Evolutionary conservation across 2,329 filamentous ascomycete species (phyloP).

Genomic region (Tolypocladium ophioglossoides): DNA sequence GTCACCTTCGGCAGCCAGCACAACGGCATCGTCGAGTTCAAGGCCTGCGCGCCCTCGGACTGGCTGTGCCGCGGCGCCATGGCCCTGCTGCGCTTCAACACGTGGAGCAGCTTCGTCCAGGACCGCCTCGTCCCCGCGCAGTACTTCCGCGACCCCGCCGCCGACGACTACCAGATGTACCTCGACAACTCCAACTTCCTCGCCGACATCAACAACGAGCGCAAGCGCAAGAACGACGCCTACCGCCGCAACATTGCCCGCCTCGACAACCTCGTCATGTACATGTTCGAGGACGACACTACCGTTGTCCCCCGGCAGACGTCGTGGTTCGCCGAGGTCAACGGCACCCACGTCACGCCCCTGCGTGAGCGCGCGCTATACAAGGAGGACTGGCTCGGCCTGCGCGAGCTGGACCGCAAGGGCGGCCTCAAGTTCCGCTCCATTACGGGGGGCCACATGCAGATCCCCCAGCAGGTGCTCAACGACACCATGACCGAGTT

Average conservation of each 20-base stretch:
- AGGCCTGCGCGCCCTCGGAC: conserved; percentile 59
- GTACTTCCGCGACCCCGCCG: conserved; percentile 67
- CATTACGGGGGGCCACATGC: conserved; percentile 74
- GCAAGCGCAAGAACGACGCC: conserved; percentile 55
- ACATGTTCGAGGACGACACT: conserved; percentile 76
- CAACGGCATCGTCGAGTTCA: conserved; percentile 81
- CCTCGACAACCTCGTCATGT: conserved; percentile 77
- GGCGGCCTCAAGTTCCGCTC: conserved; percentile 67
- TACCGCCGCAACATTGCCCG: conserved; percentile 62
- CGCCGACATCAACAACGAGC: conserved; percentile 94
- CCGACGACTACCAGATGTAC: conserved; percentile 51
- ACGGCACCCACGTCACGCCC: conserved; percentile 54
- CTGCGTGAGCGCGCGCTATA: conserved; percentile 66
- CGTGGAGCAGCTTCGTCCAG: conserved; percentile 73
- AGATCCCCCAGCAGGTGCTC: conserved; percentile 56
- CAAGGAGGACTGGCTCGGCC: conserved; percentile 84
- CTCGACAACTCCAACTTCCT: conserved; percentile 77
- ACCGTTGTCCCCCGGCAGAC: conserved; percentile 86
- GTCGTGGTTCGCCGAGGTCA: conserved; percentile 83
- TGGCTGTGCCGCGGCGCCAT: conserved; percentile 75
- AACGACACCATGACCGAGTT: conserved; percentile 55
- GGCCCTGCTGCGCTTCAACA: conserved; percentile 66
- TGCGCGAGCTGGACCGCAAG: conserved; percentile 68
- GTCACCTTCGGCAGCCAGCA: conserved; percentile 88
- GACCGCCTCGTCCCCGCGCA: conserved; percentile 78